Evolutionary conservation across 2,329 filamentous ascomycete species (phyloP).

Genomic region (Pyricularia sp.): DNA sequence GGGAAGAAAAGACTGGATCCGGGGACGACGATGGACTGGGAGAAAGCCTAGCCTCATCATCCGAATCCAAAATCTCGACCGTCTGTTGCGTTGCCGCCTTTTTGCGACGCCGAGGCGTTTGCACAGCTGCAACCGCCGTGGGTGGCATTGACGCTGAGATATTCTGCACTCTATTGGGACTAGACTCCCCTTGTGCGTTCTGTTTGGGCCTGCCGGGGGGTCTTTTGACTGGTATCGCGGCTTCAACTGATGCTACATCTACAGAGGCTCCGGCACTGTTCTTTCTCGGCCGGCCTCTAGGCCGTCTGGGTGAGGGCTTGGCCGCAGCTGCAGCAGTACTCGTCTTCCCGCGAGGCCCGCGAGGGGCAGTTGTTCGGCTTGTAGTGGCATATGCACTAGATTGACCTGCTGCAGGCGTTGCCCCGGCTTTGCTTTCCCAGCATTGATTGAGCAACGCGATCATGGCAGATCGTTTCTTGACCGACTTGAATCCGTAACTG

Average conservation of each 20-base stretch:
- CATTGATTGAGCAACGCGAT: conserved; percentile 57
- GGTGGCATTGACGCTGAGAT: conserved; percentile 5
- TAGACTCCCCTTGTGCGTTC: conserved; percentile 2
- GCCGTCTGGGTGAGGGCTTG: conserved; percentile 19
- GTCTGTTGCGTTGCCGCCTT: conserved; percentile 11
- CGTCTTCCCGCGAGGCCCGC: conserved; percentile 8
- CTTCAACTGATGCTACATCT: neutral
- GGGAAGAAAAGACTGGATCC: conserved; percentile 28
- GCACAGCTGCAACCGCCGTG: conserved; percentile 12
- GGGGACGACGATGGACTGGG: conserved; percentile 19
- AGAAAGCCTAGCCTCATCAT: conserved; percentile 16
- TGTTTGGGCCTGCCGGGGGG: conserved; percentile 16
- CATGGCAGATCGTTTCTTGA: conserved; percentile 57
- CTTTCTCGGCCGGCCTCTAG: conserved; percentile 30
- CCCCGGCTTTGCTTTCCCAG: conserved; percentile 46
- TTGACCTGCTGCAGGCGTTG: neutral
- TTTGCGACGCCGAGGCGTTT: conserved; percentile 16
- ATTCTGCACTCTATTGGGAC: conserved; percentile 1
- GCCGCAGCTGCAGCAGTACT: conserved; percentile 5
- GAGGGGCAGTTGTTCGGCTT: conserved; percentile 5
- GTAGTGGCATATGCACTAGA: conserved; percentile 9
- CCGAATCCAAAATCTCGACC: conserved; percentile 40
- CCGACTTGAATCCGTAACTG: conserved; percentile 57
- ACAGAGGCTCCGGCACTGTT: conserved; percentile 7
- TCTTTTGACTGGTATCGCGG: conserved; percentile 9